Percentiles rank a stretch among this genome's conserved stretches.
Conservation (phyloP, 768 basidiomycete genomes). For the Macrocybe gigantea region DNA sequence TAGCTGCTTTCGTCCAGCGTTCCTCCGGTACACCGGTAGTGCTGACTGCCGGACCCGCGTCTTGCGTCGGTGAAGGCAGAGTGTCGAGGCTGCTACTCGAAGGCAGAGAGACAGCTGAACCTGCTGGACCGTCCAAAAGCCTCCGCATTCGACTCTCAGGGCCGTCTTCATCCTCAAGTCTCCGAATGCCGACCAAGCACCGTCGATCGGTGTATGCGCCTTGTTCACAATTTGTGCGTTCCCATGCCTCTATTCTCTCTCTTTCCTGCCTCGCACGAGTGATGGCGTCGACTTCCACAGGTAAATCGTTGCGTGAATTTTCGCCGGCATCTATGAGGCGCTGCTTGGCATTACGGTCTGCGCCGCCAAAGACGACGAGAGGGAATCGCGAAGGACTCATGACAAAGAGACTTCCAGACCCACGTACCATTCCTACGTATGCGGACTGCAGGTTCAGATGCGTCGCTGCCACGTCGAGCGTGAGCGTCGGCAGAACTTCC, state of each 20-base stretch:
- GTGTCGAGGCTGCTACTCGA: too few relatives aligned
- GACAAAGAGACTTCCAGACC: conserved; percentile 72
- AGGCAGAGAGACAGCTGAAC: too few relatives aligned
- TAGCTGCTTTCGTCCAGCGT: conserved; percentile 7
- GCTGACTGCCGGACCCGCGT: neutral
- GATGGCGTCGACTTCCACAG: conserved; percentile 25
- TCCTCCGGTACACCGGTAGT: conserved; percentile 3
- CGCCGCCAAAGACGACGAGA: conserved; percentile 63
- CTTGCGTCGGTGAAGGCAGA: neutral
- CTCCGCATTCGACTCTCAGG: conserved; percentile 37
- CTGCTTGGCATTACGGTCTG: conserved; percentile 12
- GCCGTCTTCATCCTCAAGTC: conserved; percentile 47
- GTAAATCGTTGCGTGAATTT: too few relatives aligned
- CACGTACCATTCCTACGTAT: conserved; percentile 75
- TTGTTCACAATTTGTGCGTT: conserved; percentile 7
- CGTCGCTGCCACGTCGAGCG: conserved; percentile 21
- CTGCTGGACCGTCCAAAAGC: conserved; percentile 50
- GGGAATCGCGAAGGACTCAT: conserved; percentile 82
- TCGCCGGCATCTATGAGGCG: conserved; percentile 19
- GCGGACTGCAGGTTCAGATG: conserved; percentile 55
- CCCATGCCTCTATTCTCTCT: conserved; percentile 11
- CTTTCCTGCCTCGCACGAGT: conserved; percentile 35
- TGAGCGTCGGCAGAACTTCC: conserved; percentile 64
- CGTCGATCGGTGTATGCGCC: conserved; percentile 32
- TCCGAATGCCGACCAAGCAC: conserved; percentile 60